These are phyloP conservation scores for Lecanicillium sp. DNA, from an alignment of 2,329 filamentous ascomycete genomes.

Conservation along the genomic window DNA sequence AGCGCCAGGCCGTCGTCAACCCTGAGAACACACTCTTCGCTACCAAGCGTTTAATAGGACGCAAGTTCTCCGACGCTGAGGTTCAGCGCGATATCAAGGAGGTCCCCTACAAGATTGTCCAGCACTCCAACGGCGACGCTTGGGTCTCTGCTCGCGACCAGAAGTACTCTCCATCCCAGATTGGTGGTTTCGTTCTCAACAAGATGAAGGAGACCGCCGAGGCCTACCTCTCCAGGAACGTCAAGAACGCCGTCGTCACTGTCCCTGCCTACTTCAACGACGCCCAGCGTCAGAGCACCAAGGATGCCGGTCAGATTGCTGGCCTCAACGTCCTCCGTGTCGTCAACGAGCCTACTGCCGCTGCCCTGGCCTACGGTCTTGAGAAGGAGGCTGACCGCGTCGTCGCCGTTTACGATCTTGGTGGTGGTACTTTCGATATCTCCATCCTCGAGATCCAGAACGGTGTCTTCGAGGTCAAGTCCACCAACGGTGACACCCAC, in stretches of 20 bases:
- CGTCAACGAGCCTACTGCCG: conserved; percentile 99
- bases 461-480: conserved; percentile 98
- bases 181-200: conserved; percentile 88
- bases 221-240: conserved; percentile 96
- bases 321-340: conserved; percentile 98
- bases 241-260: conserved; percentile 97
- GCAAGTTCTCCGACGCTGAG: conserved; percentile 86
- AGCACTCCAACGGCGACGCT: conserved; percentile 84
- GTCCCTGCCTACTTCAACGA: conserved; percentile 99
- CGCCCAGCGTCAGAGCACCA: conserved; percentile 99
- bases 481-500: conserved; percentile 95
- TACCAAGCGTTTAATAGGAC: conserved; percentile 95
- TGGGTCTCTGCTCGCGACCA: conserved; percentile 72
- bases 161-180: conserved; percentile 93
- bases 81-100: conserved; percentile 99
- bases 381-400: conserved; percentile 98
- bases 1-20: conserved; percentile 99
- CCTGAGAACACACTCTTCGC: conserved; percentile 93
- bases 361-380: conserved; percentile 96
- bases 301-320: conserved; percentile 96
- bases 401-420: conserved; percentile 98
- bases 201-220: conserved; percentile 99
- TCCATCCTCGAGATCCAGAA: conserved; percentile 98
- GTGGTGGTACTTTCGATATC: conserved; percentile 99
- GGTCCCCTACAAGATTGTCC: conserved; percentile 94